These are phyloP conservation scores for Blastobotrys ciferrii DNA, from an alignment of 1,139 yeast genomes.

Conservation along the genomic window DNA sequence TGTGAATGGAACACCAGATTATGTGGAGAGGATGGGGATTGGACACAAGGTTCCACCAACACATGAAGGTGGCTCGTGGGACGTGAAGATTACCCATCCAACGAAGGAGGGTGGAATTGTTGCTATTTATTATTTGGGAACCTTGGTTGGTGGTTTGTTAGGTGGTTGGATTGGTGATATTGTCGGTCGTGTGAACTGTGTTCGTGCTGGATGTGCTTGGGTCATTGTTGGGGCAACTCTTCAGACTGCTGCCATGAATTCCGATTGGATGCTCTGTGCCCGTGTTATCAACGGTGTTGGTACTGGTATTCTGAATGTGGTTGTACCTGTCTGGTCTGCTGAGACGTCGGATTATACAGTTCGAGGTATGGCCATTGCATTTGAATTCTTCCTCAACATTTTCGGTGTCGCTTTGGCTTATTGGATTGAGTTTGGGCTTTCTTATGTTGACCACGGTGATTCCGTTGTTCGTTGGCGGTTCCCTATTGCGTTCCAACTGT, in stretches of 20 bases:
- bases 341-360: slow-evolving; percentile 54
- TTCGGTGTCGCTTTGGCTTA: slow-evolving; percentile 69
- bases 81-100: slow-evolving; percentile 33
- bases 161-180: slow-evolving; percentile 34
- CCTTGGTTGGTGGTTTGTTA: slow-evolving; percentile 36
- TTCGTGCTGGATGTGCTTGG: slow-evolving; percentile 33
- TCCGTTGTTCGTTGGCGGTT: slow-evolving; percentile 32
- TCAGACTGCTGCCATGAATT: slow-evolving; percentile 34
- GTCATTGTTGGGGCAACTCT: slow-evolving; percentile 37
- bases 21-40: slow-evolving; percentile 36
- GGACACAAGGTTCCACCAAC: slow-evolving; percentile 26
- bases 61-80: slow-evolving; percentile 25
- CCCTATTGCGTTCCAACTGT: slow-evolving; percentile 34
- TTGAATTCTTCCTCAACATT: slow-evolving; percentile 31
- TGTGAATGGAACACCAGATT: slow-evolving; percentile 42
- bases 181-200: slow-evolving; percentile 35
- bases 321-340: slow-evolving; percentile 56
- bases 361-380: slow-evolving; percentile 64
- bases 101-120: slow-evolving; percentile 45
- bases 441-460: slow-evolving; percentile 43
- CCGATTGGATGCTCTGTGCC: slow-evolving; percentile 42
- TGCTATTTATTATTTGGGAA: slow-evolving; percentile 40
- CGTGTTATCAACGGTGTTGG: slow-evolving; percentile 58
- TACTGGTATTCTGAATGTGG: slow-evolving; percentile 59
- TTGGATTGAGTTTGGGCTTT: slow-evolving; percentile 75